Percentiles rank a stretch among this genome's conserved stretches.
phyloP scores from a whole-genome alignment of 2,329 filamentous ascomycete species.

The Claviceps citrina region DNA sequence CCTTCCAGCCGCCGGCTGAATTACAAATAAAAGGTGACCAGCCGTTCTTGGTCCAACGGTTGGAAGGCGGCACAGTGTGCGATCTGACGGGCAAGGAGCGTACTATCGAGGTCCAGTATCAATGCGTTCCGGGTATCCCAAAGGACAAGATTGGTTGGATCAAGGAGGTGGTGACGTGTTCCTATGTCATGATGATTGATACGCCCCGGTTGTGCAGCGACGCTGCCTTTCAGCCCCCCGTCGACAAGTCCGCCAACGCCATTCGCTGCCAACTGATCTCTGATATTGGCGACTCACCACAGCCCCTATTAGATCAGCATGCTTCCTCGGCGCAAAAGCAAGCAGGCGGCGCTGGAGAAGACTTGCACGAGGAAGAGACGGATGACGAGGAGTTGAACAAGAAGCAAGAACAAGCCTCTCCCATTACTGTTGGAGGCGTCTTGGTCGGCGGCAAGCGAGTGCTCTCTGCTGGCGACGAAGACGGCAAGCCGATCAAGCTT shows the following conservation, averaged over 20 bases:
- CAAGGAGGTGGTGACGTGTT: constrained; percentile 81
- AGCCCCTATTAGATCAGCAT: constrained; percentile 20
- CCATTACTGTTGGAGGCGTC: constrained; percentile 35
- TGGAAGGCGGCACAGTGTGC: constrained; percentile 67
- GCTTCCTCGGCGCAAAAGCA: constrained; percentile 19
- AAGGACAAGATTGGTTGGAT: constrained; percentile 76
- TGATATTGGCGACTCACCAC: constrained; percentile 27
- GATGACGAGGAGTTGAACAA: constrained; percentile 7
- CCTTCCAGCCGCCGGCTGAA: constrained; percentile 35
- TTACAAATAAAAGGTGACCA: constrained; percentile 71
- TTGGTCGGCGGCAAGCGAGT: constrained; percentile 36
- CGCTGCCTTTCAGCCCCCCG: constrained; percentile 68
- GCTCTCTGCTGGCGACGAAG: constrained; percentile 30
- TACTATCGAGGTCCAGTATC: constrained; percentile 69
- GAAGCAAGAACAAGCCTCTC: constrained; percentile 17
- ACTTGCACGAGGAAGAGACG: constrained; percentile 5
- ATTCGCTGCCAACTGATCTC: constrained; percentile 66
- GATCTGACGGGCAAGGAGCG: constrained; percentile 71
- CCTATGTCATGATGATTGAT: constrained; percentile 85
- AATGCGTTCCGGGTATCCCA: constrained; percentile 60
- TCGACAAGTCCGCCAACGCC: constrained; percentile 58
- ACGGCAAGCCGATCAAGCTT: constrained; percentile 32
- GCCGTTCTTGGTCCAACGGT: constrained; percentile 69
- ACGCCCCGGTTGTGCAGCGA: constrained; percentile 80
- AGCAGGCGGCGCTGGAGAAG: constrained; percentile 8